These are phyloP conservation scores for Beta corolliflora DNA, from an alignment of 179 eudicot genomes.

Conservation along the genomic window DNA sequence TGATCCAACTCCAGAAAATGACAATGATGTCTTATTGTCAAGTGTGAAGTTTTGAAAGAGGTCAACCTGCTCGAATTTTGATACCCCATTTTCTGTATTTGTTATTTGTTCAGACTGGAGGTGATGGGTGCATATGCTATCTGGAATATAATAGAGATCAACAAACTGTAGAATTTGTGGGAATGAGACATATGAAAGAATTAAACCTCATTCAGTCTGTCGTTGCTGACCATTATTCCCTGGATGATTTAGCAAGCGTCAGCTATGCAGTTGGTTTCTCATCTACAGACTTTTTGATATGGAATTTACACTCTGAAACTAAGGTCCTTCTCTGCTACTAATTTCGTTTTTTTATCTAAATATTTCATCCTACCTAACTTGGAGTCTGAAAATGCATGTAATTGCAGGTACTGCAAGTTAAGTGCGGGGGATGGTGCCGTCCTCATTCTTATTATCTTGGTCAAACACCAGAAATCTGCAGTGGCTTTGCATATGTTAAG, in stretches of 20 bases:
- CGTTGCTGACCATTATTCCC: constrained; percentile 34
- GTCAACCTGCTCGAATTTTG: not conserved
- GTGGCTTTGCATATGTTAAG: constrained; percentile 92
- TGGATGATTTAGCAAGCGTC: constrained; percentile 43
- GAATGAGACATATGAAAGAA: constrained; percentile 93
- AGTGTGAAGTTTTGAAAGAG: not conserved
- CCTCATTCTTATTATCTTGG: constrained; percentile 90
- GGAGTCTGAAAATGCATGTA: constrained; percentile 21
- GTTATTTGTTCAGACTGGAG: constrained; percentile 70
- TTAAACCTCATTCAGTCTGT: constrained; percentile 68
- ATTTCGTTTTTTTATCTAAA: not conserved
- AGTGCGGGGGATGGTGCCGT: constrained; percentile 99
- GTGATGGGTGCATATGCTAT: constrained; percentile 98
- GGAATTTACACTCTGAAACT: constrained; percentile 77
- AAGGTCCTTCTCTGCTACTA: constrained; percentile 51
- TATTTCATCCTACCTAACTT: constrained; percentile 9
- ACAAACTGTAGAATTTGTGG: constrained; percentile 71
- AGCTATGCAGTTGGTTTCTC: constrained; percentile 86
- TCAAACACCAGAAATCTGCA: constrained; percentile 63
- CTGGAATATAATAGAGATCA: constrained; percentile 63
- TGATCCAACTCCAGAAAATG: not conserved
- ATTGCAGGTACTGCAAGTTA: constrained; percentile 75
- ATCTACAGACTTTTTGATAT: constrained; percentile 79
- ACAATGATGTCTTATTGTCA: not conserved
- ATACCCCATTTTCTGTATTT: not conserved